Percentiles rank a stretch among this genome's conserved stretches.
phyloP scores from a whole-genome alignment of 2,329 filamentous ascomycete species.

The Ceratocystis alfenasii region DNA sequence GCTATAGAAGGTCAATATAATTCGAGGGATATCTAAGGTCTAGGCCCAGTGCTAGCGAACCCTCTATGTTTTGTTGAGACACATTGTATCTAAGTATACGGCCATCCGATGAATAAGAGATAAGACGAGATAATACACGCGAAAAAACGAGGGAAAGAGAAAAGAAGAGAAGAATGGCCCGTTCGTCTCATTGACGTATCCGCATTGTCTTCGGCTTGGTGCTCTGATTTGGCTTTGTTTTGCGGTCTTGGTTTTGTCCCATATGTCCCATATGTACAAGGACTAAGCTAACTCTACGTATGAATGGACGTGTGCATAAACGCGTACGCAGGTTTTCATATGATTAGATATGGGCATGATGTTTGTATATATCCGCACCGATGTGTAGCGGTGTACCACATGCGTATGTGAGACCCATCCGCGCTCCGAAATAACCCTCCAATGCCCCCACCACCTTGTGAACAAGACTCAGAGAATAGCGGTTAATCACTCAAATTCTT shows the following conservation, averaged over 20 bases:
- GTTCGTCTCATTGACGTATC: not conserved
- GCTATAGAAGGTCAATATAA: not conserved
- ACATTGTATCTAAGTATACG: too few species aligned
- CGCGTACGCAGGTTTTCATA: not conserved
- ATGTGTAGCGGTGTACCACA: not conserved
- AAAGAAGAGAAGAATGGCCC: not conserved
- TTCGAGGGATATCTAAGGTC: not conserved
- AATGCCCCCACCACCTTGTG: not conserved
- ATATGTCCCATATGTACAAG: too few species aligned
- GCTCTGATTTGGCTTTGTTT: not conserved
- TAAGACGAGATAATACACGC: not conserved
- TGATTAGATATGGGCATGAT: not conserved
- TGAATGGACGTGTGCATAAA: too few species aligned
- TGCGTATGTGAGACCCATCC: not conserved
- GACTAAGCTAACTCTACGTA: too few species aligned
- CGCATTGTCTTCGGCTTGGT: not conserved
- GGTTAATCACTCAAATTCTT: not conserved
- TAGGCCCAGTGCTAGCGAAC: not conserved
- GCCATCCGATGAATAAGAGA: too few species aligned
- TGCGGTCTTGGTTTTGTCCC: not conserved
- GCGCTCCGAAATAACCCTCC: not conserved
- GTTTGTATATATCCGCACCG: not conserved
- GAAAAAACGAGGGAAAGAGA: not conserved
- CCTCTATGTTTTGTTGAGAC: not conserved
- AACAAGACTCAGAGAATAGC: not conserved